Conservation (phyloP, 139 green algal species). For the Coccomyxa sp. region DNA sequence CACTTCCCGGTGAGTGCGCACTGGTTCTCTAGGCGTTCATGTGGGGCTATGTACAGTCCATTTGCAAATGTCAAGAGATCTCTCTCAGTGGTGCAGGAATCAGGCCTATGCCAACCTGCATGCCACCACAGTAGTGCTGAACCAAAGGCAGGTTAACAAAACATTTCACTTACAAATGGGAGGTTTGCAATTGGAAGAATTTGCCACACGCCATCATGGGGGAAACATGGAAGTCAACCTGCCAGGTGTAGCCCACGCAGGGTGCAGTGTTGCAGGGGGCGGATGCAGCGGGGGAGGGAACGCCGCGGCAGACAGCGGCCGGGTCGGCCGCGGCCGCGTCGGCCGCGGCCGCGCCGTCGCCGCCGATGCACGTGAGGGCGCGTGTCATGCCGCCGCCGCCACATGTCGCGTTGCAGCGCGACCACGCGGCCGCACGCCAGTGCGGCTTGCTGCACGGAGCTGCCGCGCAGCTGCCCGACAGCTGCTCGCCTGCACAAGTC, state of each 20-base stretch:
- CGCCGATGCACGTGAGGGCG: constrained; percentile 10
- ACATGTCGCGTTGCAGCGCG: constrained; percentile 29
- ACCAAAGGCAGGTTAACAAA: neutral
- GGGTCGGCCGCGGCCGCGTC: neutral
- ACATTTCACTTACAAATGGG: neutral
- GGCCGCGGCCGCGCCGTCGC: neutral
- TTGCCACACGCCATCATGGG: too few relatives aligned
- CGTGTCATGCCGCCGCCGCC: constrained; percentile 27
- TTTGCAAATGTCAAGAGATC: neutral
- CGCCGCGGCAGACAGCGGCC: neutral
- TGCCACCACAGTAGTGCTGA: neutral
- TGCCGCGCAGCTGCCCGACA: constrained; percentile 2
- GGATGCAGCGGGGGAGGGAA: neutral
- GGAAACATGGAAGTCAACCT: neutral
- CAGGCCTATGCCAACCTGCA: neutral
- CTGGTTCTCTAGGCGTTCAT: neutral
- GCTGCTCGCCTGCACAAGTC: constrained; percentile 4
- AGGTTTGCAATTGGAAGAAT: too few relatives aligned
- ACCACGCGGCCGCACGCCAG: constrained; percentile 21
- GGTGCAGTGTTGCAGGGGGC: constrained; percentile 12
- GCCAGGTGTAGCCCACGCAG: constrained; percentile 22
- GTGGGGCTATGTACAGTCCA: neutral
- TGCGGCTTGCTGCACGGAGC: neutral
- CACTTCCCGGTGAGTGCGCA: neutral
- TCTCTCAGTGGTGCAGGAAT: neutral